Base-by-base conservation (phyloP, 257 asterid genomes). In the Scutellaria galericulata region DNA sequence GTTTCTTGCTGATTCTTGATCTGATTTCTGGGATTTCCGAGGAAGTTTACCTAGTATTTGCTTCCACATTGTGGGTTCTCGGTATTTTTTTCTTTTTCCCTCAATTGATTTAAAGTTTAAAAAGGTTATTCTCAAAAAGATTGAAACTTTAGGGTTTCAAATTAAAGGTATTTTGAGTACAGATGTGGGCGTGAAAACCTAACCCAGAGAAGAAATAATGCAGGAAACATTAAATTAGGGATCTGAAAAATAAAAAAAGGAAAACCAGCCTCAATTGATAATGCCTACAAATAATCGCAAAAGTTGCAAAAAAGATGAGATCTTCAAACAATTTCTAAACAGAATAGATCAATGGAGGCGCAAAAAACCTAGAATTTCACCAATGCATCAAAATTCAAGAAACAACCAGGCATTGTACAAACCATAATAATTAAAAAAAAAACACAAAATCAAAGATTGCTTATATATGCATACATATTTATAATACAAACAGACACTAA, bases 11-110 rank as follows among this genome's bases (percentile, higher is more conserved):
- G 86, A 76, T 59, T 80, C 86, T 37, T 79, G 58, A 67, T 85
- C 92, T 46, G 86, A 11, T 85, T 84, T 85, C 72, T 64, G 73
- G 70, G 96, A 79, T 70, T 93, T 93, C 68, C 86, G 71, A 5
- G 95, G 98, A 77, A 91, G 78, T 78, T 82, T 89, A 47, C 82
- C 85, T 45, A 93, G 82, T 72, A 91, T 50, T 76, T 87, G 90
- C 83, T 89, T 93, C 96, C 89, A 88, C 98, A 93, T 93, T 80
- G 20, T 86, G 75, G 31, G 53, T 11, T 75, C 48, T 62, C 62
- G 46, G 44, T 9, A 11, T 20, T 54, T 35, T 68, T 61, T 24
- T 42, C 57, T 48, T 57, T 48, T 62, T 14, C 10, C 48, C 57
- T 48, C 68, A 68, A 40, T 61, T 18, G 68, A 51, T 27, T 46